Evolutionary conservation across 1,284 basidiomycete species (phyloP).

Genomic region (Calocybe gambosa): DNA sequence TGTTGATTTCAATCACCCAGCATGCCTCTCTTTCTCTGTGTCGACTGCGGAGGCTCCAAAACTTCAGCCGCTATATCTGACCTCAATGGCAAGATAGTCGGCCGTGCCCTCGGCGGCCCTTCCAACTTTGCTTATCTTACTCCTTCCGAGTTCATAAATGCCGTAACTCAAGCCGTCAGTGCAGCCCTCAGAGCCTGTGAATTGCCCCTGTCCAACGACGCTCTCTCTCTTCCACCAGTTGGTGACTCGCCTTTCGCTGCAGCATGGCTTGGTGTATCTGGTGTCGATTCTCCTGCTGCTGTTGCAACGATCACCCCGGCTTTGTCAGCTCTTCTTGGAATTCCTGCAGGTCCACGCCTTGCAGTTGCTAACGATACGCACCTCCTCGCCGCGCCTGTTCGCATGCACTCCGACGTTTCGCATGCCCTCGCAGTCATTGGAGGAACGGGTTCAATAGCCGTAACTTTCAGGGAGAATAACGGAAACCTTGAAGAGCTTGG

Average conservation of each 20-base stretch:
- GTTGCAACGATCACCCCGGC: conserved; percentile 44
- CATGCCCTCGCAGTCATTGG: conserved; percentile 61
- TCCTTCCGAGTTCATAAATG: conserved; percentile 28
- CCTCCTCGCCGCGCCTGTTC: conserved; percentile 67
- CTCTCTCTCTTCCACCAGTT: conserved; percentile 35
- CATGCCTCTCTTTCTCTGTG: conserved; percentile 44
- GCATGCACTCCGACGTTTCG: conserved; percentile 47
- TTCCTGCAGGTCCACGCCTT: conserved; percentile 49
- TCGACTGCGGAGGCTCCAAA: conserved; percentile 81
- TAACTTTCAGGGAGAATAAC: conserved; percentile 46
- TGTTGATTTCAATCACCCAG: not conserved
- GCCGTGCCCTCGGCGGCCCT: conserved; percentile 56
- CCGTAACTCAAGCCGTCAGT: conserved; percentile 44
- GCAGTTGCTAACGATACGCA: conserved; percentile 68
- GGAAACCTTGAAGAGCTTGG: conserved; percentile 51
- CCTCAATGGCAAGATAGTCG: conserved; percentile 48
- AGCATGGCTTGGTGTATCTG: conserved; percentile 75
- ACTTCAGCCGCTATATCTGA: conserved; percentile 65
- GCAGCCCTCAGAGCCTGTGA: conserved; percentile 45
- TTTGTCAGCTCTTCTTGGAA: conserved; percentile 48
- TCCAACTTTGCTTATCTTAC: conserved; percentile 36
- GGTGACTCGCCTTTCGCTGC: conserved; percentile 42
- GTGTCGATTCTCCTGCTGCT: conserved; percentile 63
- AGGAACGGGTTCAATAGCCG: conserved; percentile 68
- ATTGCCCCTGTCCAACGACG: conserved; percentile 26